Evolutionary conservation across 495 filamentous ascomycete genomes (phyloP).

Genomic region (Penicillium flavigenum): DNA sequence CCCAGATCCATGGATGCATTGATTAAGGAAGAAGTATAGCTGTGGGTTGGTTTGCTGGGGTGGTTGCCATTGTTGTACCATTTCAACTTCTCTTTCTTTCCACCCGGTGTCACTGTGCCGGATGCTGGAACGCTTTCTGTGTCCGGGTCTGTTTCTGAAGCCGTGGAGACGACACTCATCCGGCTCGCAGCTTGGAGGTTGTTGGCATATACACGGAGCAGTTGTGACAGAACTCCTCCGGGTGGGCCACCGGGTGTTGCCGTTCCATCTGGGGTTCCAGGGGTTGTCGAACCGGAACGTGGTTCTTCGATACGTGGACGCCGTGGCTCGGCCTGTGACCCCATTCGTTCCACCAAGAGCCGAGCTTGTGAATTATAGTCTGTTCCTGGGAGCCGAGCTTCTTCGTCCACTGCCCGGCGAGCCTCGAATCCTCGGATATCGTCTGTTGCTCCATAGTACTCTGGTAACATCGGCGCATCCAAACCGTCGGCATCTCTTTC

Average conservation of each 20-base stretch:
- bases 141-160: constrained; percentile 22
- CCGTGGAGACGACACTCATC: constrained; percentile 25
- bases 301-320: constrained; percentile 11
- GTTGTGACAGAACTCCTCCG: constrained; percentile 28
- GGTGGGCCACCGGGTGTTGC: constrained; percentile 21
- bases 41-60: constrained; percentile 15
- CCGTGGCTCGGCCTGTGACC: constrained; percentile 12
- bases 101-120: constrained; percentile 21
- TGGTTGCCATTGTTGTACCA: constrained; percentile 32
- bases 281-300: constrained; percentile 13
- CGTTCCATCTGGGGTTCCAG: constrained; percentile 24
- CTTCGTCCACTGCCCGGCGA: constrained; percentile 23
- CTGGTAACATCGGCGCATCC: constrained; percentile 26
- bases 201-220: constrained; percentile 33
- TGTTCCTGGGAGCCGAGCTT: constrained; percentile 8
- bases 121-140: constrained; percentile 20
- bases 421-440: constrained; percentile 26
- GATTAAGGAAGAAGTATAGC: constrained; percentile 34
- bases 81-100: constrained; percentile 37
- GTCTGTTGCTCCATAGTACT: constrained; percentile 32
- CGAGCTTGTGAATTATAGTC: constrained; percentile 29
- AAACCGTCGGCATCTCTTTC: constrained; percentile 30
- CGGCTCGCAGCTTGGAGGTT: constrained; percentile 24
- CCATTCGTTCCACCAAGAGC: constrained; percentile 26
- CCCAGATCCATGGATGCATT: constrained; percentile 33